These are phyloP conservation scores for Allomyces macrogynus DNA, from an alignment of 192 early-diverging fungal species.

Conservation along the genomic window DNA sequence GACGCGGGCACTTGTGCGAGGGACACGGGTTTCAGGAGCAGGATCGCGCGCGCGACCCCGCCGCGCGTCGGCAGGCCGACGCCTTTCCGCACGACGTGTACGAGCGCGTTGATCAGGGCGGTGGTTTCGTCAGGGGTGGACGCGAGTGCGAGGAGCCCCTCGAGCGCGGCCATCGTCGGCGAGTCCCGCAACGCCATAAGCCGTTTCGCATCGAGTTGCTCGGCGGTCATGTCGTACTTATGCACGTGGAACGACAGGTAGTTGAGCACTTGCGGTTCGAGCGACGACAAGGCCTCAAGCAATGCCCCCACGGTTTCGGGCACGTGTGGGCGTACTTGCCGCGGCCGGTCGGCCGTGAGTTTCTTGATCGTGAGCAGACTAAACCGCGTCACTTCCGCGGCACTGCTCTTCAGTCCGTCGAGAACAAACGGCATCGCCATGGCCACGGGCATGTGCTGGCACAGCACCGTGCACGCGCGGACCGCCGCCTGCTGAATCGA, in stretches of 20 bases:
- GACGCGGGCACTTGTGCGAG: neutral
- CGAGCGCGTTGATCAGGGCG: neutral
- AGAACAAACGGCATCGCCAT: neutral
- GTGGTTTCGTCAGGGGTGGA: neutral
- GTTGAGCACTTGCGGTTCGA: constrained; percentile 4
- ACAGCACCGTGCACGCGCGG: neutral
- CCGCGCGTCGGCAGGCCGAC: constrained; percentile 4
- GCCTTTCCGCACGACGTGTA: neutral
- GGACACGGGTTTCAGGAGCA: neutral
- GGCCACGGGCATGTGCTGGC: neutral
- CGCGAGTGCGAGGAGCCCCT: neutral
- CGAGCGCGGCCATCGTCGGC: neutral
- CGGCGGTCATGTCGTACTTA: constrained; percentile 1
- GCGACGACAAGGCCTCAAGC: constrained; percentile 2
- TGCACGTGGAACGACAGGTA: constrained; percentile 4
- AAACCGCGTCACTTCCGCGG: neutral
- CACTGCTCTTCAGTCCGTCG: neutral
- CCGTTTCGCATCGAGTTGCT: constrained; percentile 1
- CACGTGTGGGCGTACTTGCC: neutral
- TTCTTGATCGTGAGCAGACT: neutral
- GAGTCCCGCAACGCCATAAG: neutral
- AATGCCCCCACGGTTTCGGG: neutral
- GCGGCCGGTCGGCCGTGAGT: neutral
- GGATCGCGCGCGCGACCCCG: constrained; percentile 2
- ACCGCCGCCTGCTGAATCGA: neutral